Conservation (phyloP, 177 flowering plant species). For the Tripterygium wilfordii region DNA sequence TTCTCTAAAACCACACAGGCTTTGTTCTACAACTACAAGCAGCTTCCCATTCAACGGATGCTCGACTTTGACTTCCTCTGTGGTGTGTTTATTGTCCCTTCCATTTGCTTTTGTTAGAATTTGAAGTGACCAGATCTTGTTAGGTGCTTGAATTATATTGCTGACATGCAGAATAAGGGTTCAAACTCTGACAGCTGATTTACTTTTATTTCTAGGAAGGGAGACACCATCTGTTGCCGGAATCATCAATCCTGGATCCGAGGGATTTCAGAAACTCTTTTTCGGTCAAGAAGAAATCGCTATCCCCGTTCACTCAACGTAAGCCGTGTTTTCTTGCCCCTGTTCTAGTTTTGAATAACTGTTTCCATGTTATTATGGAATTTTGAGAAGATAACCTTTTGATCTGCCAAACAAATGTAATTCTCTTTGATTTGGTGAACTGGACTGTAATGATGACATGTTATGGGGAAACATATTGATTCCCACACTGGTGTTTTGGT, state of each 20-base stretch:
- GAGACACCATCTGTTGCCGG: slow-evolving; percentile 99
- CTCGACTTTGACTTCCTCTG: slow-evolving; percentile 99
- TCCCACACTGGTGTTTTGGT: no score
- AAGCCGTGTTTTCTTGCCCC: slow-evolving; percentile 1
- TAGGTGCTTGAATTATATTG: no score
- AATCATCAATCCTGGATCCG: slow-evolving; percentile 89
- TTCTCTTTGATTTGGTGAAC: no score
- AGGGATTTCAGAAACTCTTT: slow-evolving; percentile 97
- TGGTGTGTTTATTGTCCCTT: slow-evolving; percentile 35
- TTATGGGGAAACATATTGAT: no score
- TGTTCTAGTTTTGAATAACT: not conserved
- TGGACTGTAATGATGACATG: no score
- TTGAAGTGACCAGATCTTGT: no score
- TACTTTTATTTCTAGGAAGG: slow-evolving; percentile 48
- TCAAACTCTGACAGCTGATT: not conserved
- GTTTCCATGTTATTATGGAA: no score
- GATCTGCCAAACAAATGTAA: no score
- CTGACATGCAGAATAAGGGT: not conserved
- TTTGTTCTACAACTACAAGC: slow-evolving; percentile 92
- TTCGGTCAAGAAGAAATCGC: slow-evolving; percentile 99
- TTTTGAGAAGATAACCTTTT: no score
- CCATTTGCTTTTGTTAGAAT: not conserved
- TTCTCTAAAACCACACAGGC: slow-evolving; percentile 96
- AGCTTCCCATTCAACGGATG: slow-evolving; percentile 96
- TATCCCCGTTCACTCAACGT: slow-evolving; percentile 95